Conservation (phyloP, 257 asterid species). For the Plectranthus barbatus region DNA sequence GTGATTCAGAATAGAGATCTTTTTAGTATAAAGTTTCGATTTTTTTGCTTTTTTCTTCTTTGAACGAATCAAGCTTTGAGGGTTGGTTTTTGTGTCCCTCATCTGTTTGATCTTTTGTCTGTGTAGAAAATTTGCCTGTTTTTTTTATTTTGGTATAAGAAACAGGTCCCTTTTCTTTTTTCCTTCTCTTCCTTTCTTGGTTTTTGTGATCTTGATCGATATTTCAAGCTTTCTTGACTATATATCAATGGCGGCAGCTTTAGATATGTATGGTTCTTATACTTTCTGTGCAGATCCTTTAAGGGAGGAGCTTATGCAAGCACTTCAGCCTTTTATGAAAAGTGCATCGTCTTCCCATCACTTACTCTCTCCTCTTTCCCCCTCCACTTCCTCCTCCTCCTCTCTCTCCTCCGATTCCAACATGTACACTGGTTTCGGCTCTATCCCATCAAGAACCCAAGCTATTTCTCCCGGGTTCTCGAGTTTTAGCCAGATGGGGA, state of each 20-base stretch:
- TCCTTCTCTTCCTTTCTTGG: too few relatives aligned
- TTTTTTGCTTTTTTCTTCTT: not conserved
- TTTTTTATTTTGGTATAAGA: conserved; percentile 33
- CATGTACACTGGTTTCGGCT: conserved; percentile 24
- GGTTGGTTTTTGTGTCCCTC: conserved; percentile 58
- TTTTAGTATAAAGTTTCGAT: not conserved
- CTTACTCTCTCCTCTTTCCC: conserved; percentile 3
- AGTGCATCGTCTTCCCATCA: conserved; percentile 30
- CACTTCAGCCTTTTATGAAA: conserved; percentile 82
- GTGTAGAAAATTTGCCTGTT: conserved; percentile 29
- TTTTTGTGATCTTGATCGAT: not conserved
- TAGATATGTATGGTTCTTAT: conserved; percentile 36
- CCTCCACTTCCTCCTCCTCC: conserved; percentile 22
- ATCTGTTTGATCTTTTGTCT: conserved; percentile 26
- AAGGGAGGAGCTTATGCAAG: conserved; percentile 78
- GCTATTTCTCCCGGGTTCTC: conserved; percentile 44
- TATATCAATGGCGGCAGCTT: conserved; percentile 54
- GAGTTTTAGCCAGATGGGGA: conserved; percentile 31
- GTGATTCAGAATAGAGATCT: conserved; percentile 89
- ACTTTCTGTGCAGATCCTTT: conserved; percentile 54
- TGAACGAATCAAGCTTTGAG: conserved; percentile 25
- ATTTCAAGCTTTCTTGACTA: not conserved
- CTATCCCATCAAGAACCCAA: conserved; percentile 51
- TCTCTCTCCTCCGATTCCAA: conserved; percentile 27
- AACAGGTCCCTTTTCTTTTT: conserved; percentile 15